Percentiles rank a stretch among this genome's conserved stretches.
Conservation (phyloP, 148 eudicot species). For the Dianthus caryophyllus region DNA sequence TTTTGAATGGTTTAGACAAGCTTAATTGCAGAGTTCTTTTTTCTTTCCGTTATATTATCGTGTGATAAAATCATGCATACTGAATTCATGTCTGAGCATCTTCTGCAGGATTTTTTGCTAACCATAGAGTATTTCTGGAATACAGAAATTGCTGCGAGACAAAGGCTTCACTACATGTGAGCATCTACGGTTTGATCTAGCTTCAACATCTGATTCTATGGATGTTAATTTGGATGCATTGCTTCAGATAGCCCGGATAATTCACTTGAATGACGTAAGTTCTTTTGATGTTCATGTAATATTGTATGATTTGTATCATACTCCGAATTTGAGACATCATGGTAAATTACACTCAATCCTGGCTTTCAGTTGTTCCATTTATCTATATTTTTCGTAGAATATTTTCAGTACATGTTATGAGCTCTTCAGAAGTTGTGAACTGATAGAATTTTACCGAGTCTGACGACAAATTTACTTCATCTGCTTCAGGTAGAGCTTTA, state of each 20-base stretch:
- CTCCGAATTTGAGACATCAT: background rate
- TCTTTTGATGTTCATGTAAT: background rate
- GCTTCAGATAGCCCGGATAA: conserved; percentile 61
- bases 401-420: background rate
- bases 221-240: conserved; percentile 36
- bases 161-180: conserved; percentile 38
- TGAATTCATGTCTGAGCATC: background rate
- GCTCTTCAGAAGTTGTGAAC: background rate
- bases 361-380: background rate
- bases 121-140: conserved; percentile 1
- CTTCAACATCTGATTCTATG: conserved; percentile 28
- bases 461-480: conserved; percentile 7
- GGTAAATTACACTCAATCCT: background rate
- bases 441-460: background rate
- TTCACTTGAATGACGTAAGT: conserved; percentile 65
- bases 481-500: conserved; percentile 72
- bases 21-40: too few species aligned
- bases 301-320: background rate
- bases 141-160: conserved; percentile 55
- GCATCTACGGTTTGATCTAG: conserved; percentile 29
- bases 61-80: background rate
- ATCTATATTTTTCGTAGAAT: conserved; percentile 1
- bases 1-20: background rate
- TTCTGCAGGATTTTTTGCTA: conserved; percentile 11
- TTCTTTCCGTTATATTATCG: background rate